Evolutionary conservation across 2,329 filamentous ascomycete species (phyloP).

Genomic region (Fusarium odoratissimum): DNA sequence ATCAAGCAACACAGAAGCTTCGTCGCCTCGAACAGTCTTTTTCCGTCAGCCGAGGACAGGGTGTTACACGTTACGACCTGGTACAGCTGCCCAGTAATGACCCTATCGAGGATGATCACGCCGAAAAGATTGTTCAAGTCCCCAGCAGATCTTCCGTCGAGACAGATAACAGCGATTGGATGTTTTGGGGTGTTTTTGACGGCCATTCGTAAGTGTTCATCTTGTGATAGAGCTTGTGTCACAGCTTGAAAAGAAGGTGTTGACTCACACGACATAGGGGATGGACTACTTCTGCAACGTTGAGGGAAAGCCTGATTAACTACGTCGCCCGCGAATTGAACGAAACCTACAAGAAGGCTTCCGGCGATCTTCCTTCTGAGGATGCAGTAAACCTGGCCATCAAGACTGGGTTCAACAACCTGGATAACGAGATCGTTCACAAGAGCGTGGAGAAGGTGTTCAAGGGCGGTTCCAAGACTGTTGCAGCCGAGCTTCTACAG

Average conservation of each 20-base stretch:
- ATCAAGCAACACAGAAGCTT: conserved; percentile 91
- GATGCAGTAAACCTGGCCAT: conserved; percentile 91
- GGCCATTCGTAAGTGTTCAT: conserved; percentile 80
- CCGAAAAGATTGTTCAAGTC: conserved; percentile 96
- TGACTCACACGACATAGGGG: conserved; percentile 66
- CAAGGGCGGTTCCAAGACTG: conserved; percentile 87
- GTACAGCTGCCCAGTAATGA: conserved; percentile 96
- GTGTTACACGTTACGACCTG: conserved; percentile 93
- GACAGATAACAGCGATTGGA: conserved; percentile 84
- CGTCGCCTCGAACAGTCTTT: conserved; percentile 93
- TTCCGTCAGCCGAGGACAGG: conserved; percentile 86
- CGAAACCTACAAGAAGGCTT: conserved; percentile 83
- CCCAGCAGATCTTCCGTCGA: conserved; percentile 65
- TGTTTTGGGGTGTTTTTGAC: conserved; percentile 99
- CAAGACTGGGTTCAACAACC: conserved; percentile 86
- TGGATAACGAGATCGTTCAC: conserved; percentile 95
- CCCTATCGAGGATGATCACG: conserved; percentile 97
- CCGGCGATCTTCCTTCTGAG: conserved; percentile 72
- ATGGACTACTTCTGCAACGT: conserved; percentile 97
- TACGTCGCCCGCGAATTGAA: conserved; percentile 95
- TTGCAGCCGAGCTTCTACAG: conserved; percentile 90
- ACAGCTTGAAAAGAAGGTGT: background rate
- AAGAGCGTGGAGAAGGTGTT: conserved; percentile 92
- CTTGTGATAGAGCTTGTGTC: background rate
- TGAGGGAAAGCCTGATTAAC: conserved; percentile 90